Conservation (phyloP, 495 filamentous ascomycete species). For the Darksidea phi region DNA sequence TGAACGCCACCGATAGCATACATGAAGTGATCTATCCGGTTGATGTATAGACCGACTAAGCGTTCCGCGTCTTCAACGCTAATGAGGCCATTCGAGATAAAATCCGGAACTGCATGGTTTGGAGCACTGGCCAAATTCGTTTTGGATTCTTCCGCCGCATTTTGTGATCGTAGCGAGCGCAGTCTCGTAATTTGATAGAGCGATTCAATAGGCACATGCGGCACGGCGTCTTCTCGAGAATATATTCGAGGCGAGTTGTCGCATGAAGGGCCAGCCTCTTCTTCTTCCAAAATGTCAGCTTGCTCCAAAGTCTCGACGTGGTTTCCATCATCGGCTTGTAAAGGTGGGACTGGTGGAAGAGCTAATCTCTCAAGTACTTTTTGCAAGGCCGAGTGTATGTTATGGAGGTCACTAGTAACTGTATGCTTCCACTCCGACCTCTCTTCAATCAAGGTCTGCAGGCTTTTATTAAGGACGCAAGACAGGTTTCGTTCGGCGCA, state of each 20-base stretch:
- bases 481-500: conserved; percentile 54
- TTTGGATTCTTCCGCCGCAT: conserved; percentile 29
- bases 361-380: conserved; percentile 29
- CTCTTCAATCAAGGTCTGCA: conserved; percentile 55
- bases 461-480: conserved; percentile 56
- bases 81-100: conserved; percentile 53
- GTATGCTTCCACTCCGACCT: conserved; percentile 37
- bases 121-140: conserved; percentile 8
- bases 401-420: conserved; percentile 31
- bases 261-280: conserved; percentile 40
- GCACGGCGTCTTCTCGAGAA: conserved; percentile 35
- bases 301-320: conserved; percentile 16
- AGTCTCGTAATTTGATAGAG: conserved; percentile 38
- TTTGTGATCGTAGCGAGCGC: conserved; percentile 41
- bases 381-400: conserved; percentile 29
- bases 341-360: conserved; percentile 35
- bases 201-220: conserved; percentile 47
- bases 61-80: conserved; percentile 52
- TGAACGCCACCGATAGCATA: conserved; percentile 49
- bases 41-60: conserved; percentile 52
- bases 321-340: conserved; percentile 22
- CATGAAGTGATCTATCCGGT: conserved; percentile 55
- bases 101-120: conserved; percentile 46
- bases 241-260: conserved; percentile 31
- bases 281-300: conserved; percentile 34